Percentiles rank a stretch among this genome's conserved stretches.
Conservation (phyloP, 2,329 filamentous ascomycete genomes). For the Fusarium piperis region DNA sequence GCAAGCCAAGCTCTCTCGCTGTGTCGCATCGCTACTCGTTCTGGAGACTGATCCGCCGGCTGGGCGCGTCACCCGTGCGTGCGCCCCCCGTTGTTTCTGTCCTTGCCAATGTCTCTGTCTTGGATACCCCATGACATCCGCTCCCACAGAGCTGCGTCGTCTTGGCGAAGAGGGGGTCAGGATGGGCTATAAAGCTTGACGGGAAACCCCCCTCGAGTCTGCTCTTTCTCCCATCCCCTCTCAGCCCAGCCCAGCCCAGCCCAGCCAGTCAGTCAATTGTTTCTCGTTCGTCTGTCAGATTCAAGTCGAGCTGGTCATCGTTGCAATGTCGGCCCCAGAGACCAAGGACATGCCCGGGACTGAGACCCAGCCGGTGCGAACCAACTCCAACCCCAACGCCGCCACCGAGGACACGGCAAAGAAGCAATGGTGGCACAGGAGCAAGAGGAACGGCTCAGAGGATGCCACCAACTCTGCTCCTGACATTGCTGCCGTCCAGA, state of each 20-base stretch:
- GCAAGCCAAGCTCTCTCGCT: conserved; percentile 27
- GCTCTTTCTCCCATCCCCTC: conserved; percentile 1
- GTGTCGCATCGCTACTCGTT: conserved; percentile 28
- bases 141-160: conserved; percentile 12
- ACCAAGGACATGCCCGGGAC: conserved; percentile 26
- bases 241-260: neutral
- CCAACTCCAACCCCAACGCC: conserved; percentile 24
- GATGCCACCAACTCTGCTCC: conserved; percentile 14
- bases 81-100: conserved; percentile 6
- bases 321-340: conserved; percentile 30
- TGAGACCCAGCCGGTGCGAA: conserved; percentile 24
- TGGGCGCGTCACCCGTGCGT: conserved; percentile 22
- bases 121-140: conserved; percentile 8
- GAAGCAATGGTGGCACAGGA: conserved; percentile 48
- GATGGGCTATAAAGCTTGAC: conserved; percentile 28
- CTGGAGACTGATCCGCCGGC: conserved; percentile 15
- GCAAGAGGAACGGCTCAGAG: neutral
- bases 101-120: conserved; percentile 6
- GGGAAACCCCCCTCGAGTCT: neutral
- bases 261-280: neutral
- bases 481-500: conserved; percentile 17
- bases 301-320: conserved; percentile 19
- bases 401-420: conserved; percentile 36
- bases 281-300: conserved; percentile 5
- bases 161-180: conserved; percentile 27